Evolutionary conservation across 2,329 filamentous ascomycete genomes (phyloP), one percentile per base, ranked within the genome.

Genomic region (Botrytis byssoidea): DNA sequence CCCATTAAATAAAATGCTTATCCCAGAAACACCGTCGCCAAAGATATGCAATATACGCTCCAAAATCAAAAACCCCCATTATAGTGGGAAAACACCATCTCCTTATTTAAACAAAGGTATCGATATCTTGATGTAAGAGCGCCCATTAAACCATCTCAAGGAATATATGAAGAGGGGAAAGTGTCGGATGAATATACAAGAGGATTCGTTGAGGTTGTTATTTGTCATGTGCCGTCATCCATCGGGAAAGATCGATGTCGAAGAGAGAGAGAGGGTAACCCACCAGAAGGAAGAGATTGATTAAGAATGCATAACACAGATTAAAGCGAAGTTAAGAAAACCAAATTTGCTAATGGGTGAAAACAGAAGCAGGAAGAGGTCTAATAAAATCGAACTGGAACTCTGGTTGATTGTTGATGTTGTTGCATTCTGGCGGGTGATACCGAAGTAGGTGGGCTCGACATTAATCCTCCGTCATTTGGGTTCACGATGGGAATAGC

Each of bases 401-500:
- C 70, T 37, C 64, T 59, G 37, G 70, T 35, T 67, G 65, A 63
- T 46, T 67, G 70, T 60, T 72, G 70, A 74, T 79, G 75, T 60
- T 77, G 76, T 81, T 88, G 88, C 85, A 91, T 87, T 81, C 88
- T 86, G 81, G 85, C 85, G 75, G 89, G 89, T 63, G 89, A 91
- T 63, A 90, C 87, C 74, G 89, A 91, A 60, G 91, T 91, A 40
- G 95, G 94, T 78, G 95, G 95, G 85, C 94, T 97, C 73, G 94
- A 91, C 86, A 98, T 92, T 81, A 90, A 89, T 83, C 94, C 90
- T 81, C 96, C 94, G 73, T 95, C 98, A 78, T 89, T 93, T 72
- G 96, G 96, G 87, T 99, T 97, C 84, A 98, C 93, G 82, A 99
- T 99, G 74, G 95, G 95, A 78, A 98, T 98, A 81, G 96, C 94